Evolutionary conservation across 108 stramenopile species (phyloP), one percentile per base, ranked within the genome.

Genomic region (Cyclotella sp.): DNA sequence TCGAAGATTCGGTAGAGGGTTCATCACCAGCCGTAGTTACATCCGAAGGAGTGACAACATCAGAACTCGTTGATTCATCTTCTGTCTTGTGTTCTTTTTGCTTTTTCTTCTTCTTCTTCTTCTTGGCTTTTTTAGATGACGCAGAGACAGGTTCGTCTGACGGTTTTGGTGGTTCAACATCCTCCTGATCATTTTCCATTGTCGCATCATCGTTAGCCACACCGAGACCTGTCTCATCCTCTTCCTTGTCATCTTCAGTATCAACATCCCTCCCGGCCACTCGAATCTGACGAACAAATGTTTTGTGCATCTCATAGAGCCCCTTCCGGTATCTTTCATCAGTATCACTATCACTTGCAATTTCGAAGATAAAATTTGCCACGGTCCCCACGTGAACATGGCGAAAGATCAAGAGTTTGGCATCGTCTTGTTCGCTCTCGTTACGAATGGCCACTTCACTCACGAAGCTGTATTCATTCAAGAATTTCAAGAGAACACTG

Each of bases 331-430:
- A 91, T 12, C 78, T 41, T 47, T 91, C 93, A 16, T 77, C 84
- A 0, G 94, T 94, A 30, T 84, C 90, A 21, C 71, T 62, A 61
- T 93, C 91, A 66, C 91, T 92, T 13, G 87, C 96, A 16, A 95
- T 61, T 43, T 87, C 86, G 75, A 97, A 97, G 15, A 97, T 82
- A 70, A 94, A 94, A 28, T 91, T 75, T 8, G 89, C 90, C 18
- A 97, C 86, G 21, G 81, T 93, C 22, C 89, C 90, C 16, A 97
- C 93, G 68, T 97, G 94, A 21, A 95, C 96, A 49, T 94, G 85
- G 8, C 84, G 67, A 21, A 95, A 82, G 21, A 88, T 78, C 45
- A 88, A 67, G 0, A 65, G 9, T 13, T 81, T 60, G 43, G 79
- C 87, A 18, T 83, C 76, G 15, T 63, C 71, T 12, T 84, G 55